Base-by-base conservation (phyloP, 2,329 filamentous ascomycete genomes). In the Cordyceps cicadae region DNA sequence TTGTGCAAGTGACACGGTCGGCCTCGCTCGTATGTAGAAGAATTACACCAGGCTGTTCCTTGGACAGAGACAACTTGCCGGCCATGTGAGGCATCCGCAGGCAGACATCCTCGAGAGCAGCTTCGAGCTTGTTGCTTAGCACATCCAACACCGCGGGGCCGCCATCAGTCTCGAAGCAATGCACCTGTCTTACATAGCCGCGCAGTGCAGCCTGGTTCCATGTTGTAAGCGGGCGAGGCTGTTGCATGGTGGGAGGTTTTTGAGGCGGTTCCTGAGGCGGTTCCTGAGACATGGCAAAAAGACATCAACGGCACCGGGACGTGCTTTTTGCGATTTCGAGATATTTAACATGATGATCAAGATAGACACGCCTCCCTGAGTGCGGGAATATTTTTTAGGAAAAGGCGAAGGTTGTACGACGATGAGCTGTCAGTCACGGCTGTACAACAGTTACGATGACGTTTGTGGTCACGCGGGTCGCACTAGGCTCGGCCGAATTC, bases 131-230 rank as follows among this genome's bases (percentile, higher is more conserved):
- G 14, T 19, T 5, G 26, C 59, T 21, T 19, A 66, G 62, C 29
- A 43, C 29, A 2, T 60, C 54, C 14, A 64, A 49, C 26, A 46
- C 54, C 9, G 58, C 43, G 41, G 24, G 21, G 26, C 21, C 32
- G 21, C 55, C 49, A 21, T 63, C 39, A 8, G 62, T 61, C 17
- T 56, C 55, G 29, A 66, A 63, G 49, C 64, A 66, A 41, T 63
- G 62, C 12, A 64, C 64, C n/a, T 66, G 64, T 43, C 62, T 60
- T 32, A 64, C 56, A 55, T 66, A 66, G 5, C 6, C 50, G 51
- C 64, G 63, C 54, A 62, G 56, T 9, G 64, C 63, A 19, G 57
- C 56, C 29, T 66, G 64, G 34, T 66, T 64, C 63, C 64, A 66
- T 14, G 57, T 19, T 41, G 57, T 59, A 39, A 59, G 57, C 39